Conservation (phyloP, 768 basidiomycete genomes). For the Phlebiopsis flavidoalba region DNA sequence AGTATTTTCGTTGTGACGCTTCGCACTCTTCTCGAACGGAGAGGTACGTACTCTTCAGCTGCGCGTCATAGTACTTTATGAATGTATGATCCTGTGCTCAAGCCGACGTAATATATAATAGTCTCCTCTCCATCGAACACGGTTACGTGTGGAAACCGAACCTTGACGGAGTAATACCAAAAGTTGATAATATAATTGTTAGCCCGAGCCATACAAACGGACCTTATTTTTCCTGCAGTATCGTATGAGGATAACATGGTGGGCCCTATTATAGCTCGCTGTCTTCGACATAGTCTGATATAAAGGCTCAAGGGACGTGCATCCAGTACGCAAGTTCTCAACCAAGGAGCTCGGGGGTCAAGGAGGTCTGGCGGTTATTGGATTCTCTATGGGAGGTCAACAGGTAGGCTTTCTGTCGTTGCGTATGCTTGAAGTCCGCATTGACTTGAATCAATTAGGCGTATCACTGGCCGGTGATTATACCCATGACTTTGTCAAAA, state of each 20-base stretch:
- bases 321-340: slow-evolving; percentile 48
- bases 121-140: slow-evolving; percentile 65
- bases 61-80: too few species aligned
- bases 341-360: slow-evolving; percentile 40
- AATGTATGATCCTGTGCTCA: neutral
- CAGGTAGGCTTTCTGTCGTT: slow-evolving; percentile 23
- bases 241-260: slow-evolving; percentile 57
- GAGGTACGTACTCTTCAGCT: slow-evolving; percentile 36
- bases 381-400: slow-evolving; percentile 60
- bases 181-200: neutral
- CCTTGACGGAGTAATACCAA: neutral
- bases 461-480: slow-evolving; percentile 51
- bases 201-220: slow-evolving; percentile 55
- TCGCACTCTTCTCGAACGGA: slow-evolving; percentile 54
- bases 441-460: slow-evolving; percentile 28
- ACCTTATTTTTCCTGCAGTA: slow-evolving; percentile 51
- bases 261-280: neutral
- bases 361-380: slow-evolving; percentile 42
- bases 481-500: slow-evolving; percentile 50
- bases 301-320: slow-evolving; percentile 27
- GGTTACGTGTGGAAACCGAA: slow-evolving; percentile 23
- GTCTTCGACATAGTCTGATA: neutral
- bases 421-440: neutral
- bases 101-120: slow-evolving; percentile 16
- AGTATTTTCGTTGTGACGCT: slow-evolving; percentile 52